These are phyloP conservation scores for Lentinula raphanica DNA, from an alignment of 768 basidiomycete species.

Conservation along the genomic window DNA sequence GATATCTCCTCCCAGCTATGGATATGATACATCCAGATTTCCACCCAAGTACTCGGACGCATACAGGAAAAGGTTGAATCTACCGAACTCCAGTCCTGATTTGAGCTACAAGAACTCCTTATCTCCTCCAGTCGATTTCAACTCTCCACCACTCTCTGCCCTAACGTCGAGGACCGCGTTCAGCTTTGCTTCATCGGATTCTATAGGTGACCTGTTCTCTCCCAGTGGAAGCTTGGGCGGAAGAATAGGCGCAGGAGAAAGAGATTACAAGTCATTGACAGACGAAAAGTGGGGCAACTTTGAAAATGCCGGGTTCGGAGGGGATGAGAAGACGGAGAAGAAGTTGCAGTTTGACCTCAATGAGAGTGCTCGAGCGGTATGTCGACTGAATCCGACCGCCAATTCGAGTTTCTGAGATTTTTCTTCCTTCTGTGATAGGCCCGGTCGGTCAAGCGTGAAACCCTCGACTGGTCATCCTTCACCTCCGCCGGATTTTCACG, in stretches of 20 bases:
- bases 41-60: slow-evolving; percentile 67
- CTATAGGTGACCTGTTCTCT: not conserved
- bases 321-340: slow-evolving; percentile 41
- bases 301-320: slow-evolving; percentile 75
- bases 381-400: slow-evolving; percentile 12
- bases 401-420: not conserved
- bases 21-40: slow-evolving; percentile 19
- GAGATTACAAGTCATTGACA: slow-evolving; percentile 73
- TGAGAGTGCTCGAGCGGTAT: slow-evolving; percentile 71
- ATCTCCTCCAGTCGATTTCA: slow-evolving; percentile 28
- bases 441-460: slow-evolving; percentile 68
- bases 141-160: not conserved
- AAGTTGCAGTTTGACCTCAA: slow-evolving; percentile 91
- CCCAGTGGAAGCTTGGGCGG: not conserved
- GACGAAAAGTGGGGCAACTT: slow-evolving; percentile 93
- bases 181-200: not conserved
- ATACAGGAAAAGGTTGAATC: slow-evolving; percentile 73
- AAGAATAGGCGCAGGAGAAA: slow-evolving; percentile 35
- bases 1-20: slow-evolving; percentile 50
- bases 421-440: slow-evolving; percentile 39
- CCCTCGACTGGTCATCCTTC: slow-evolving; percentile 90
- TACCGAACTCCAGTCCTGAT: slow-evolving; percentile 62
- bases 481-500: slow-evolving; percentile 79
- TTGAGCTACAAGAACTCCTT: slow-evolving; percentile 16
- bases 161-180: not conserved